These are phyloP conservation scores for Chaetomium olivaceum DNA, from an alignment of 2,329 filamentous ascomycete genomes.

Conservation along the genomic window DNA sequence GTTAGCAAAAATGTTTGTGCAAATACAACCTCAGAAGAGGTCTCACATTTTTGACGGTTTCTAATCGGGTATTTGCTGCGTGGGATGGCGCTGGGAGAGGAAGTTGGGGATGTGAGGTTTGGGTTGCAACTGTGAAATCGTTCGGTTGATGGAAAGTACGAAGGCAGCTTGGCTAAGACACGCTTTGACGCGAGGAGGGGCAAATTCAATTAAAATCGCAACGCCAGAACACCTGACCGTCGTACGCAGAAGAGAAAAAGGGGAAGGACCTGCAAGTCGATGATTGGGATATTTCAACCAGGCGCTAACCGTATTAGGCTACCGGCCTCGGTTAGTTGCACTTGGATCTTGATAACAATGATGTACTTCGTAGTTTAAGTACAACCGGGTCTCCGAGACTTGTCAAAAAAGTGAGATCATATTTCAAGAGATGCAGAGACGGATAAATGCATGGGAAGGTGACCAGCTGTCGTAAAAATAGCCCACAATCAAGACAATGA, in stretches of 20 bases:
- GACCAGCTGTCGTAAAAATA: not conserved
- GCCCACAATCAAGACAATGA: slow-evolving; percentile 6
- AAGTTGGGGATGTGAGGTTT: not conserved
- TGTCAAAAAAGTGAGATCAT: not conserved
- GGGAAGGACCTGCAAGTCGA: not conserved
- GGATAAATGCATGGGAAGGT: not conserved
- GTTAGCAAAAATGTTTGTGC: slow-evolving; percentile 9
- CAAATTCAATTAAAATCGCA: slow-evolving; percentile 29
- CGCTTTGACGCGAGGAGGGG: slow-evolving; percentile 34
- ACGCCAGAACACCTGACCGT: slow-evolving; percentile 34
- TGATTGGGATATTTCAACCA: not conserved
- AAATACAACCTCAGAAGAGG: not conserved
- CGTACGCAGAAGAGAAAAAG: not conserved
- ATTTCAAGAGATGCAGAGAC: not conserved
- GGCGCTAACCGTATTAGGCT: not conserved
- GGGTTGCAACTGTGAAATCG: not conserved
- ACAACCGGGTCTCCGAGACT: not conserved
- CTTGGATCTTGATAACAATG: not conserved
- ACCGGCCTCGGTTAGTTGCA: not conserved
- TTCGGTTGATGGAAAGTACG: not conserved
- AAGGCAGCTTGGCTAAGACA: slow-evolving; percentile 17
- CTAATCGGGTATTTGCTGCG: not conserved
- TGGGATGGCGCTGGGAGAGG: not conserved
- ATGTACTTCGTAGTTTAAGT: too few species aligned
- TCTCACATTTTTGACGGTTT: slow-evolving; percentile 21